Evolutionary conservation across 1,284 basidiomycete species (phyloP).

Genomic region (Ganoderma multipileum): DNA sequence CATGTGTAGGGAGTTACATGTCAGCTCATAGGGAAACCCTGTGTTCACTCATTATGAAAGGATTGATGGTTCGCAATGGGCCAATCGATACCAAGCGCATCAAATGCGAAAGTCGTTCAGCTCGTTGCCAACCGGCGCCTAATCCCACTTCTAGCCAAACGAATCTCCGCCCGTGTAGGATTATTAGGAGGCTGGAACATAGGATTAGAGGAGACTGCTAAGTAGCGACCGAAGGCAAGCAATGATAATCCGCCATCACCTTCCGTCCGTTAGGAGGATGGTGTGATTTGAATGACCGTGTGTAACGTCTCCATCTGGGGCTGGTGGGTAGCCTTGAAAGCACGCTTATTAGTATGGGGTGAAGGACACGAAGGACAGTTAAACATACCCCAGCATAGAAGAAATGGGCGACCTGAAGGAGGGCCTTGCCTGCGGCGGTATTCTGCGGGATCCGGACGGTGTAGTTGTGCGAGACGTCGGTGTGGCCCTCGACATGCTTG

Average conservation of each 20-base stretch:
- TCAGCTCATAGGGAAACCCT: too few species aligned
- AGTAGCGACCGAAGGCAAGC: not conserved
- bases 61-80: too few species aligned
- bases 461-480: conserved; percentile 9
- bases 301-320: conserved; percentile 10
- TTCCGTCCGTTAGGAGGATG: not conserved
- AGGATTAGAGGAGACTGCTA: not conserved
- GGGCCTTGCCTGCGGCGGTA: not conserved
- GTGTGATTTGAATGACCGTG: conserved; percentile 7
- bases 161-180: not conserved
- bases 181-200: too few species aligned
- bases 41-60: too few species aligned
- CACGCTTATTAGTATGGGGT: not conserved
- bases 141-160: too few species aligned
- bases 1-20: too few species aligned
- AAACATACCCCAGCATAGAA: conserved; percentile 1
- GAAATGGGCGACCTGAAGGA: conserved; percentile 12
- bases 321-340: not conserved
- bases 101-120: too few species aligned
- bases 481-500: conserved; percentile 3
- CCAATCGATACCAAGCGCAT: too few species aligned
- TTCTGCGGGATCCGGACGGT: conserved; percentile 8
- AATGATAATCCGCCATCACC: not conserved
- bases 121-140: too few species aligned
- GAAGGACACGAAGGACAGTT: not conserved